These are phyloP conservation scores for Fonsecaea erecta DNA, from an alignment of 2,329 filamentous ascomycete genomes.

Conservation along the genomic window DNA sequence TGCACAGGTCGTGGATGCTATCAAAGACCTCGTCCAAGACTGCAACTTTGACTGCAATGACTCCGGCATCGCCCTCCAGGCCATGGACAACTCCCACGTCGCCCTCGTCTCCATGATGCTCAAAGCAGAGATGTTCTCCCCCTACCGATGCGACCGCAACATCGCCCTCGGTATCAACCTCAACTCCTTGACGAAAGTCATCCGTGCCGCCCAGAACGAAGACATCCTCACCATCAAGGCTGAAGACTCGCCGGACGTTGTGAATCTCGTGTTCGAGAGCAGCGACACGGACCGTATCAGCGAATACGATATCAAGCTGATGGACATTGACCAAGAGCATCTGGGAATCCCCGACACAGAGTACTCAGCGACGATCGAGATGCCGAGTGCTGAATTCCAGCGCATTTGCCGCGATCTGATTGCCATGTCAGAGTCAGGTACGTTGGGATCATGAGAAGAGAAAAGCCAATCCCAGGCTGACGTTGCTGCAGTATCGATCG, in stretches of 20 bases:
- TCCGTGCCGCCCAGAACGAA: constrained; percentile 90
- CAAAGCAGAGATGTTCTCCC: constrained; percentile 90
- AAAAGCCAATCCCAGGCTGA: constrained; percentile 5
- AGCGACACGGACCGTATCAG: constrained; percentile 84
- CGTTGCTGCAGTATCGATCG: constrained; percentile 76
- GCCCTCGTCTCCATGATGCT: constrained; percentile 99
- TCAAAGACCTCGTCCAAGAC: constrained; percentile 99
- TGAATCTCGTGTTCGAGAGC: constrained; percentile 96
- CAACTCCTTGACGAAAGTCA: constrained; percentile 92
- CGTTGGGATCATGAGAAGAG: constrained; percentile 42
- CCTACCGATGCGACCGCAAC: constrained; percentile 98
- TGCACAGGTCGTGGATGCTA: constrained; percentile 87
- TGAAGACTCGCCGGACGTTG: constrained; percentile 91
- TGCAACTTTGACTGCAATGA: constrained; percentile 99
- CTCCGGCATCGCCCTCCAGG: constrained; percentile 94
- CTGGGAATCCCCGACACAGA: constrained; percentile 99
- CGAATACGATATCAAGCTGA: constrained; percentile 99
- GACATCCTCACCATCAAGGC: constrained; percentile 97
- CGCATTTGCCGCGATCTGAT: constrained; percentile 92
- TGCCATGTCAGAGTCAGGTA: constrained; percentile 94
- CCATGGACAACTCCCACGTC: constrained; percentile 99
- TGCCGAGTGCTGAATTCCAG: constrained; percentile 90
- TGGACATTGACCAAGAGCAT: constrained; percentile 99
- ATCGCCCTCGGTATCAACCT: constrained; percentile 98
- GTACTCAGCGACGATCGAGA: constrained; percentile 85